Evolutionary conservation across 805 yeast genomes (phyloP).

Genomic region (Candida schatavii): DNA sequence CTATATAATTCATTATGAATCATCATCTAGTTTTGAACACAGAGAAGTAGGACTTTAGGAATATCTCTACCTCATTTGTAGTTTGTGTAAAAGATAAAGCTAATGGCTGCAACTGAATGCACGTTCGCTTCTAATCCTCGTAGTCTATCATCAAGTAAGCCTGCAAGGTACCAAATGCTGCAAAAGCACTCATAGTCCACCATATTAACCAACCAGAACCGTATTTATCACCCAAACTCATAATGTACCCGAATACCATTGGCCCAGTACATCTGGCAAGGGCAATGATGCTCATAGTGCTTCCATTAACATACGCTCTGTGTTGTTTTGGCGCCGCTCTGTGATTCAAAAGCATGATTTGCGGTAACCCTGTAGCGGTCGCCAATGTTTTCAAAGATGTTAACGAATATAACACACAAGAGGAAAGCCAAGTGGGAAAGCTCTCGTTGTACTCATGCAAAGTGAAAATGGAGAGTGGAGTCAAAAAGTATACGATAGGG

Average conservation of each 20-base stretch:
- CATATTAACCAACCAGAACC: slow-evolving; percentile 29
- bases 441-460: slow-evolving; percentile 21
- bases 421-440: slow-evolving; percentile 30
- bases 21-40: no score
- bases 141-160: slow-evolving; percentile 25
- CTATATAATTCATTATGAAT: no score
- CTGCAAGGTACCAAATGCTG: slow-evolving; percentile 27
- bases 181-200: slow-evolving; percentile 32
- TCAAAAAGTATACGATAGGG: slow-evolving; percentile 29
- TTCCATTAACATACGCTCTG: slow-evolving; percentile 34
- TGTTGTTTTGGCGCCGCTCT: slow-evolving; percentile 33
- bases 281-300: slow-evolving; percentile 31
- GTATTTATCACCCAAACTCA: slow-evolving; percentile 28
- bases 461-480: slow-evolving; percentile 33
- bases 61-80: no score
- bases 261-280: slow-evolving; percentile 34
- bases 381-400: slow-evolving; percentile 33
- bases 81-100: no score
- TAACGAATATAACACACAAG: slow-evolving; percentile 23
- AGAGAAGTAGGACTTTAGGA: no score
- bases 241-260: slow-evolving; percentile 30
- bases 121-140: slow-evolving; percentile 26
- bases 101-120: no score
- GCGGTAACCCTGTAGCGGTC: slow-evolving; percentile 35
- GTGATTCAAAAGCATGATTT: slow-evolving; percentile 31